phyloP scores from a whole-genome alignment of 257 asterid genomes.

The Marsdenia floribunda region DNA sequence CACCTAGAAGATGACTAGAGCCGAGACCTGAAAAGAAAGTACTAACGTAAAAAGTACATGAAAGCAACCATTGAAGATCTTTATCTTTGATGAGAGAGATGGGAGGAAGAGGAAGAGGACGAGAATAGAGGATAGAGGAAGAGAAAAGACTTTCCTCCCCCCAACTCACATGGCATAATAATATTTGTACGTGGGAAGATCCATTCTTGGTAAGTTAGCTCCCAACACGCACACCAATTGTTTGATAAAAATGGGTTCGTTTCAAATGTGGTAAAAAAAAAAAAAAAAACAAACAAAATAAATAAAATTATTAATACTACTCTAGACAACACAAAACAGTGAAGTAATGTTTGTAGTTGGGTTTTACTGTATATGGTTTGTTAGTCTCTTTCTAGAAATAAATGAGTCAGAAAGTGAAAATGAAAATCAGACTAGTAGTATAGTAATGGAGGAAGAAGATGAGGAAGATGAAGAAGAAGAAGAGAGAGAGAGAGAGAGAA shows the following conservation, averaged over 20 bases:
- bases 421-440: conserved; percentile 16
- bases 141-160: too few relatives aligned
- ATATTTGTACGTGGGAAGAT: conserved; percentile 21
- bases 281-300: background rate
- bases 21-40: conserved; percentile 17
- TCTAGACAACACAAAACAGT: conserved; percentile 18
- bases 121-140: background rate
- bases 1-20: conserved; percentile 18
- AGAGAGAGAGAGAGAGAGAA: conserved; percentile 14
- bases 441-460: background rate
- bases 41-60: conserved; percentile 16
- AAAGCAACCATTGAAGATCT: conserved; percentile 19
- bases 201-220: conserved; percentile 27
- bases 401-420: conserved; percentile 34
- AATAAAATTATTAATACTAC: conserved; percentile 7
- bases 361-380: conserved; percentile 34
- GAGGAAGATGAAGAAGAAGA: background rate
- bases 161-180: conserved; percentile 1
- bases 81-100: background rate
- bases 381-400: conserved; percentile 41
- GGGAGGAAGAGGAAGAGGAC: background rate
- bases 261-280: conserved; percentile 21
- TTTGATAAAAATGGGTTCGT: conserved; percentile 7
- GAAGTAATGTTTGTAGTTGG: conserved; percentile 28
- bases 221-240: conserved; percentile 21